These are phyloP conservation scores for Tylopilus vinaceipallidus DNA, from an alignment of 768 basidiomycete genomes.

Conservation along the genomic window DNA sequence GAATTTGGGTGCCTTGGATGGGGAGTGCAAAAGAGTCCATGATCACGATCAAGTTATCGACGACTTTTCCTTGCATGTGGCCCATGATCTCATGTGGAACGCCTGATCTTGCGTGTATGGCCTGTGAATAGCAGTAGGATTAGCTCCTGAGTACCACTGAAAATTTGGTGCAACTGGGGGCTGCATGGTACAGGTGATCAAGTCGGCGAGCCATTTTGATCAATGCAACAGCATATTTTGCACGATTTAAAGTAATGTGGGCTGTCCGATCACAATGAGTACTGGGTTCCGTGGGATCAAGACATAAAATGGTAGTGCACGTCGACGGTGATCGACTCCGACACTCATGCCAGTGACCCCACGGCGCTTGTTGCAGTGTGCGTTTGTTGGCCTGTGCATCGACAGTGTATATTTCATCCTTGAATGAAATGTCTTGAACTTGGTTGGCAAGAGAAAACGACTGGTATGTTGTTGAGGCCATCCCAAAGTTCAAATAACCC, in stretches of 20 bases:
- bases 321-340: too few species aligned
- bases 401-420: constrained; percentile 79
- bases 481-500: too few species aligned
- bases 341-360: constrained; percentile 79
- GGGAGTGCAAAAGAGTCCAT: constrained; percentile 98
- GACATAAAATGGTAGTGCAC: not conserved
- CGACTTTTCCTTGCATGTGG: constrained; percentile 95
- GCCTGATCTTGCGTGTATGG: constrained; percentile 96
- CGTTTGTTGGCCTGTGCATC: constrained; percentile 66
- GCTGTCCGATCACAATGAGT: constrained; percentile 35
- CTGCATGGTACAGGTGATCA: not conserved
- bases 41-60: constrained; percentile 74
- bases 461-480: constrained; percentile 64
- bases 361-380: constrained; percentile 71
- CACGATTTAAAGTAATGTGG: constrained; percentile 84
- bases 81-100: constrained; percentile 99
- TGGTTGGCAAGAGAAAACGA: constrained; percentile 74
- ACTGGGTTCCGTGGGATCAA: too few species aligned
- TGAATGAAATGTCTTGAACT: constrained; percentile 63
- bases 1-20: constrained; percentile 96
- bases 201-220: constrained; percentile 83
- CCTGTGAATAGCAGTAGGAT: constrained; percentile 48
- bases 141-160: too few species aligned
- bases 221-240: constrained; percentile 89
- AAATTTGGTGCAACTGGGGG: too few species aligned